Base-by-base conservation (phyloP, 768 basidiomycete species). In the Vararia minispora region DNA sequence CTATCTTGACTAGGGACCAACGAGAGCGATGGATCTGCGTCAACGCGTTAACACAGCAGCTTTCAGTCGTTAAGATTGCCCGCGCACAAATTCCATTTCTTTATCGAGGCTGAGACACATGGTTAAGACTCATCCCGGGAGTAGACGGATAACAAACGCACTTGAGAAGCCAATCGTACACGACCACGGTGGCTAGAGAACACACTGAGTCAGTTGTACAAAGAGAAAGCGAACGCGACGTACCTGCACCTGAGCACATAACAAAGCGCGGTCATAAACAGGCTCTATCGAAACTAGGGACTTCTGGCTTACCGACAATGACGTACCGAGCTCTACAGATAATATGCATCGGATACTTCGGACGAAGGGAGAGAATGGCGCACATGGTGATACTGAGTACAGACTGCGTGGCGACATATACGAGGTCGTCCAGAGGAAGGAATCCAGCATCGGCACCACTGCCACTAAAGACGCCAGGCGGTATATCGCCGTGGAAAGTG, bases 151-250 rank as follows among this genome's bases (percentile, higher is more conserved):
- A 25, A 29, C 18, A 27, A 10, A 47, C 47, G 37, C 17, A 48
- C 47, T 40, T 37, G 14, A 37, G 41, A 22, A 48, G 28, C 47
- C 47, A 48, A 32, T 48, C 47, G 34, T 47, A 48, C 28, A 47
- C 37, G 16, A 41, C 33, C 23, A 48, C n/a, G 13, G 30, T 35
- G 9, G 47, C 47, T 48, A 22, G 12, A 16, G 13, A 12, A 22
- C 14, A n/a, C 23, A 12, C 13, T 4, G 3, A 21, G 39, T 40
- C 4, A 35, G 30, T 16, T 35, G 27, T 8, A 26, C 4, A 6
- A 20, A 20, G n/a, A n/a, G n/a, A 28, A 31, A 4, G 5, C 1
- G 24, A 4, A 34, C 3, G 20, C 23, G 24, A 27, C 21, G 18
- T 33, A 21, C 29, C 0, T n/a, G 13, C 18, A 37, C 43, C 17